A percentile compares a stretch with the other conserved stretches of the same genome.
Evolutionary conservation across 306 rosid species (phyloP).

Genomic region (Alnus rubra): DNA sequence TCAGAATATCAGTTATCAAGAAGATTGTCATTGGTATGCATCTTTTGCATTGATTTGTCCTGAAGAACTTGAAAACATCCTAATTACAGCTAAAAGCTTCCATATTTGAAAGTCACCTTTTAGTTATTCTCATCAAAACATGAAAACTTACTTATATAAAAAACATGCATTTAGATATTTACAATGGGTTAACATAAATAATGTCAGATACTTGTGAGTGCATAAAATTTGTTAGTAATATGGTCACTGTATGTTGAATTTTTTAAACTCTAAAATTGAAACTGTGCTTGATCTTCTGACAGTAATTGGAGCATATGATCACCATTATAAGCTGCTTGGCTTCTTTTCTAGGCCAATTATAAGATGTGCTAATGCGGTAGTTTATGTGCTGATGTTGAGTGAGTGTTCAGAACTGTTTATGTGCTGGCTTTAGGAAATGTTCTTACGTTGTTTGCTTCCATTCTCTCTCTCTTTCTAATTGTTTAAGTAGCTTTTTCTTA

Average conservation of each 20-base stretch:
- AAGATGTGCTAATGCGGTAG: background rate
- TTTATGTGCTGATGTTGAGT: background rate
- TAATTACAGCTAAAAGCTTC: background rate
- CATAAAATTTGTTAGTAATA: background rate
- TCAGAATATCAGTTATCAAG: conserved; percentile 65
- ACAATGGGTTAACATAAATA: background rate
- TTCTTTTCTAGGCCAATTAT: background rate
- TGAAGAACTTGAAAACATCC: background rate
- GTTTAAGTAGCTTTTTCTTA: background rate
- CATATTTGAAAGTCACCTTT: background rate
- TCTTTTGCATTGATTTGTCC: conserved; percentile 16
- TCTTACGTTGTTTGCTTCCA: background rate
- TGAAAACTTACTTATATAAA: background rate
- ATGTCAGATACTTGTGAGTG: background rate
- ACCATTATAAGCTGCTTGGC: conserved; percentile 7
- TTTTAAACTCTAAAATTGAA: background rate
- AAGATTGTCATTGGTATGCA: conserved; percentile 64
- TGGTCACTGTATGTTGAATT: background rate
- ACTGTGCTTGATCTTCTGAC: background rate
- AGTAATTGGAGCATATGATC: background rate
- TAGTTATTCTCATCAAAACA: background rate
- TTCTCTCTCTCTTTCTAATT: background rate
- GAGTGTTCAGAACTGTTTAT: background rate
- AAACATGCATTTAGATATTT: background rate
- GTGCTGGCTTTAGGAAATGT: background rate